Conservation (phyloP, 2,329 filamentous ascomycete species). For the Sporothrix phasma region DNA sequence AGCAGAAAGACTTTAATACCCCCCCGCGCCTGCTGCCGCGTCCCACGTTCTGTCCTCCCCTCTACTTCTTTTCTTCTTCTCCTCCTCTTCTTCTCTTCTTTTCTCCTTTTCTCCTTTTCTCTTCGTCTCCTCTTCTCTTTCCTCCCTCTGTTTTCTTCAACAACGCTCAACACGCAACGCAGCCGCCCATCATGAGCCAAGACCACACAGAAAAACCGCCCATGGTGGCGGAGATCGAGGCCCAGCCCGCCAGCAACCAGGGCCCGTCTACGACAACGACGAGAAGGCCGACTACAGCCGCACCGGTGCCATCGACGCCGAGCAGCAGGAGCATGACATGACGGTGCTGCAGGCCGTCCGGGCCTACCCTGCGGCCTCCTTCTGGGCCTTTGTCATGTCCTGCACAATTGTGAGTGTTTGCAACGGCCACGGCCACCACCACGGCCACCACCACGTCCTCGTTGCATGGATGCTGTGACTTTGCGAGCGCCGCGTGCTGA, state of each 20-base stretch:
- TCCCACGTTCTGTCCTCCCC: neutral
- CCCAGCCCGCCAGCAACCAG: neutral
- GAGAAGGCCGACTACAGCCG: slow-evolving; percentile 36
- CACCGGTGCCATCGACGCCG: slow-evolving; percentile 46
- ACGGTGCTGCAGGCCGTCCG: slow-evolving; percentile 27
- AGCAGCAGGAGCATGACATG: slow-evolving; percentile 33
- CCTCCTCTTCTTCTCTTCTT: too few relatives aligned
- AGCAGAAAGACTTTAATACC: slow-evolving; percentile 1
- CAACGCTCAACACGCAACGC: neutral
- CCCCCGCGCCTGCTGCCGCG: slow-evolving; percentile 8
- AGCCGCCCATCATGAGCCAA: slow-evolving; percentile 17
- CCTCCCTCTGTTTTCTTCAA: neutral
- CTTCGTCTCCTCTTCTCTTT: neutral
- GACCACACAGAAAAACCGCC: neutral
- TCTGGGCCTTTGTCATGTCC: slow-evolving; percentile 33
- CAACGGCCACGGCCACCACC: neutral
- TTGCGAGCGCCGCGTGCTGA: neutral
- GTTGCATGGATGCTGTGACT: too few relatives aligned
- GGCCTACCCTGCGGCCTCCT: slow-evolving; percentile 28
- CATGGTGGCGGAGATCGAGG: slow-evolving; percentile 10
- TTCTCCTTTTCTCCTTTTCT: neutral
- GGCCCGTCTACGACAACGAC: slow-evolving; percentile 20
- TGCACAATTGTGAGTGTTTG: slow-evolving; percentile 31
- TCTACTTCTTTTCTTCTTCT: neutral
- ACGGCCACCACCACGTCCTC: too few relatives aligned